Evolutionary conservation across 1,139 yeast species (phyloP).

Genomic region (Hemisphaericaspora subhashii): DNA sequence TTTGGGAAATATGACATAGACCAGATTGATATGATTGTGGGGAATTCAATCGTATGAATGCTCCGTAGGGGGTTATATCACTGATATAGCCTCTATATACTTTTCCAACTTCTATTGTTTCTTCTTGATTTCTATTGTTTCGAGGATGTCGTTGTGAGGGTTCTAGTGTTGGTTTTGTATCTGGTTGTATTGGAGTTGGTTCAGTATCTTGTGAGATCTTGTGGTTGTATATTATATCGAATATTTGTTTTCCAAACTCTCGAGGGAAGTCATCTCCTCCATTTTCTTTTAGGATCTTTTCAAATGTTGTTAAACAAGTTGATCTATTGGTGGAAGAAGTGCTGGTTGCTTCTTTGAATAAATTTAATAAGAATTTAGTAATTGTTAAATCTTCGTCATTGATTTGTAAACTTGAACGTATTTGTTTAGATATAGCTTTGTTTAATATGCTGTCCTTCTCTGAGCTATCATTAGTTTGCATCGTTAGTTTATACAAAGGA

Average conservation of each 20-base stretch:
- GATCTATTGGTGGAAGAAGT: conserved; percentile 9
- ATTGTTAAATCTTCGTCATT: conserved; percentile 46
- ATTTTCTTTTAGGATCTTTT: conserved; percentile 46
- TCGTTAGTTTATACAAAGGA: not conserved
- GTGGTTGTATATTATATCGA: conserved; percentile 27
- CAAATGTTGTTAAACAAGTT: conserved; percentile 33
- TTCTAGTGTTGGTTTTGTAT: conserved; percentile 11
- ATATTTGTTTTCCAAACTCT: conserved; percentile 38
- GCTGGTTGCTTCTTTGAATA: conserved; percentile 35
- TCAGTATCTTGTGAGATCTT: conserved; percentile 1
- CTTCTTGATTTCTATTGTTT: conserved; percentile 10
- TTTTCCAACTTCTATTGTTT: conserved; percentile 35
- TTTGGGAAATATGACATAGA: conserved; percentile 74
- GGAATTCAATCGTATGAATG: conserved; percentile 53
- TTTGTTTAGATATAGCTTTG: conserved; percentile 3
- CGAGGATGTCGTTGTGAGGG: conserved; percentile 4
- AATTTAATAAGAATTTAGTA: conserved; percentile 55
- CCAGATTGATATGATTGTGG: conserved; percentile 44
- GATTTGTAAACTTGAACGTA: conserved; percentile 13
- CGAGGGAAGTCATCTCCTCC: conserved; percentile 66
- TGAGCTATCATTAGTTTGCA: not conserved
- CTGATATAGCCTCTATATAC: conserved; percentile 63
- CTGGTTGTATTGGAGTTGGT: not conserved
- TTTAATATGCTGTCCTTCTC: not conserved
- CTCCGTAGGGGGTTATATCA: conserved; percentile 70